Evolutionary conservation across 257 asterid genomes (phyloP).

Genomic region (Ballota nigra): DNA sequence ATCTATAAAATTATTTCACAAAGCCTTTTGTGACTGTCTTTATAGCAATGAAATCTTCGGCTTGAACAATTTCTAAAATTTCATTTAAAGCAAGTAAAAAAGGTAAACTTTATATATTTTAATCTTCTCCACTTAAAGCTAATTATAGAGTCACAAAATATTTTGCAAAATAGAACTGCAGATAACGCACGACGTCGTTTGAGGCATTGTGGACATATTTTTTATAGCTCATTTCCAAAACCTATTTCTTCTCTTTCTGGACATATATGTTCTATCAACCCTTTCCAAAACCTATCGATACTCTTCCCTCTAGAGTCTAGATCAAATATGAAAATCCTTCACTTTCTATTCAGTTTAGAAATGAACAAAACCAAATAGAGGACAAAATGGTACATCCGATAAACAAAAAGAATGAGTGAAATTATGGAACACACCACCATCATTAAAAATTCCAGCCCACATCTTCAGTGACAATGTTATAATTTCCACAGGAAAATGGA

Average conservation of each 20-base stretch:
- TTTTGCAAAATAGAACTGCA: not conserved
- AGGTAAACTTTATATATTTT: not conserved
- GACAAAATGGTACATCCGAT: not conserved
- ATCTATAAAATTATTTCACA: not conserved
- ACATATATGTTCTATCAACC: not conserved
- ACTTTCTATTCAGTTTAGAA: not conserved
- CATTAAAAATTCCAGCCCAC: not conserved
- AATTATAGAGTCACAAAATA: not conserved
- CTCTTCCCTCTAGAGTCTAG: not conserved
- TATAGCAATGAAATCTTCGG: not conserved
- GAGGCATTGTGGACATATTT: not conserved
- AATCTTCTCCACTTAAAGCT: not conserved
- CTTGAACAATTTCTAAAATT: not conserved
- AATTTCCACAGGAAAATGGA: slow-evolving; percentile 36
- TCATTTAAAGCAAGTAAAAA: not conserved
- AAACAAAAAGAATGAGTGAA: not conserved
- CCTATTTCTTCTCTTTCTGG: not conserved
- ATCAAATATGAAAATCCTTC: not conserved
- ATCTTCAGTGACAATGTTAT: slow-evolving; percentile 13
- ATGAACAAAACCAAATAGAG: not conserved
- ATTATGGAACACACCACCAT: not conserved
- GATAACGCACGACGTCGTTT: not conserved
- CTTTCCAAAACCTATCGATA: not conserved
- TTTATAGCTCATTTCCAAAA: not conserved
- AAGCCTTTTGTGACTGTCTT: not conserved